Percentiles rank a stretch among this genome's conserved stretches.
Conservation (phyloP, 2,329 filamentous ascomycete species). For the Paramyrothecium sp. region DNA sequence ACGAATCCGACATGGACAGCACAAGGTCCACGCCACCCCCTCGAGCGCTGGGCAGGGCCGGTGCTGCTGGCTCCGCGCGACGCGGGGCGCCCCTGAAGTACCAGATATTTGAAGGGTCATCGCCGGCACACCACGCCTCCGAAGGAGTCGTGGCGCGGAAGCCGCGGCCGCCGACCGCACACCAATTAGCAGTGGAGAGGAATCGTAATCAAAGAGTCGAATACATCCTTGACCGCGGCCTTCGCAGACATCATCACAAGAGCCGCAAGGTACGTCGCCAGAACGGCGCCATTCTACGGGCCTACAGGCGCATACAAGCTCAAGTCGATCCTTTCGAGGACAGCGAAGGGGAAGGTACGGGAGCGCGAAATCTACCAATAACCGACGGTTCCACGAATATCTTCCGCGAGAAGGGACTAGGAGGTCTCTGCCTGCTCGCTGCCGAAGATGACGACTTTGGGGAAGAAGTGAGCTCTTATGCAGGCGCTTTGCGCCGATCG, state of each 20-base stretch:
- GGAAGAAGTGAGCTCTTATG: conserved; percentile 68
- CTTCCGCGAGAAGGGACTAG: conserved; percentile 58
- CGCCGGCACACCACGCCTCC: conserved; percentile 53
- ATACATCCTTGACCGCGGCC: conserved; percentile 73
- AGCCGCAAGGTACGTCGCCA: conserved; percentile 60
- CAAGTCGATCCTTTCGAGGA: conserved; percentile 58
- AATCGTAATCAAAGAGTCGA: conserved; percentile 79
- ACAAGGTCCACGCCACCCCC: conserved; percentile 42
- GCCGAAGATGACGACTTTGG: conserved; percentile 72
- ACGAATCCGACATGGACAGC: conserved; percentile 49
- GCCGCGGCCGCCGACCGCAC: conserved; percentile 73
- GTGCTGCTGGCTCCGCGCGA: conserved; percentile 25
- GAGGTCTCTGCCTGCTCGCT: conserved; percentile 61
- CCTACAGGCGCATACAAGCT: conserved; percentile 61
- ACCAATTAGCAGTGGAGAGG: conserved; percentile 77
- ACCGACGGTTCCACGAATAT: conserved; percentile 25
- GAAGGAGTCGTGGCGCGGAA: conserved; percentile 60
- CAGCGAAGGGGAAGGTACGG: conserved; percentile 57
- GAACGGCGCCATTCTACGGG: conserved; percentile 66
- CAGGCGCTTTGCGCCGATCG: conserved; percentile 63
- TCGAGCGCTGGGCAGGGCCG: conserved; percentile 23
- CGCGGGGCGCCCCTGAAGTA: conserved; percentile 54
- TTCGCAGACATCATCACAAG: conserved; percentile 64
- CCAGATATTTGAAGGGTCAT: conserved; percentile 59
- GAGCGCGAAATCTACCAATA: conserved; percentile 27